phyloP scores from a whole-genome alignment of 1,139 yeast species.

The Candida sanyaensis region DNA sequence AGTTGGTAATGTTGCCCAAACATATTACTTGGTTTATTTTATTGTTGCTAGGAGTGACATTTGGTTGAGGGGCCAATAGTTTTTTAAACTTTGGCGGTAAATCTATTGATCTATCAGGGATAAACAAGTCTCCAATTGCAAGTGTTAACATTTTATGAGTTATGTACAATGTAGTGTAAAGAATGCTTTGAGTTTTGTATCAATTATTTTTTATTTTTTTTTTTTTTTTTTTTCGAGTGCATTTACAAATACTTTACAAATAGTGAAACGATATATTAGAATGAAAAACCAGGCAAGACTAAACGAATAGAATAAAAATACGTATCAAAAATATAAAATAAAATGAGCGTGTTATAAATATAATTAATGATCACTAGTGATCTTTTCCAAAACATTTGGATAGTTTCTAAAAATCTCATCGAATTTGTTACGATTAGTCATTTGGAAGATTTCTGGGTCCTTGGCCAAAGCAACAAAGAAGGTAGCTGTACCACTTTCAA shows the following conservation, averaged over 20 bases:
- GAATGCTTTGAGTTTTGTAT: background rate
- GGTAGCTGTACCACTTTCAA: conserved; percentile 81
- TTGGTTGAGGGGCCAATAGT: conserved; percentile 58
- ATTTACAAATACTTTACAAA: conserved; percentile 1
- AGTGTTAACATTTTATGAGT: conserved; percentile 65
- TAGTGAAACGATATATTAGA: background rate
- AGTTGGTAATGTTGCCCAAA: conserved; percentile 81
- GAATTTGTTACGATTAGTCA: conserved; percentile 74
- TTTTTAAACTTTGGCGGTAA: conserved; percentile 64
- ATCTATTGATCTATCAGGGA: conserved; percentile 81
- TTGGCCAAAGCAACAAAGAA: conserved; percentile 85
- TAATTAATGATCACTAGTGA: conserved; percentile 36
- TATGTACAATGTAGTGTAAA: background rate
- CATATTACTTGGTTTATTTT: conserved; percentile 85
- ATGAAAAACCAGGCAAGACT: background rate
- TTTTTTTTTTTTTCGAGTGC: background rate
- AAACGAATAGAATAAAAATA: background rate
- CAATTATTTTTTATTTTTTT: background rate
- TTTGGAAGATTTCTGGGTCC: conserved; percentile 83
- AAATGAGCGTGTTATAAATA: background rate
- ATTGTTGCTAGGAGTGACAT: conserved; percentile 46
- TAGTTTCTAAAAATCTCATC: conserved; percentile 71
- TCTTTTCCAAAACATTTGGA: conserved; percentile 70
- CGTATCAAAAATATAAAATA: background rate
- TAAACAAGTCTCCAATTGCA: conserved; percentile 86